phyloP scores from a whole-genome alignment of 495 filamentous ascomycete species.

The Podospora pseudoanserina region DNA sequence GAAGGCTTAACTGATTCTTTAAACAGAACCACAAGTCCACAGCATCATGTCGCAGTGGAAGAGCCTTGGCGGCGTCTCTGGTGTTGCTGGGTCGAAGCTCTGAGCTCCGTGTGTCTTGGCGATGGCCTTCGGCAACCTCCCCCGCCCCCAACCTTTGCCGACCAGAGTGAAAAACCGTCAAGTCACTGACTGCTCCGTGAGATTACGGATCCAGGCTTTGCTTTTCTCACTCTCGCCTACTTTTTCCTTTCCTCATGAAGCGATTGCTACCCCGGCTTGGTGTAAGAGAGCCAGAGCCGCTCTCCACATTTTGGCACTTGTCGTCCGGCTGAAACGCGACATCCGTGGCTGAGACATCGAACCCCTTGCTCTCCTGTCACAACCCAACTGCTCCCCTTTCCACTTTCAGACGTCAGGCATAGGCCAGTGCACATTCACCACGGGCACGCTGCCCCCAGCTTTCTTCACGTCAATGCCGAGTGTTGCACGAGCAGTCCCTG shows the following conservation, averaged over 20 bases:
- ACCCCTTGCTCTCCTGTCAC: slow-evolving; percentile 21
- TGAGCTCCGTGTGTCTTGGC: not conserved
- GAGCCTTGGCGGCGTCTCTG: not conserved
- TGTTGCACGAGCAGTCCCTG: not conserved
- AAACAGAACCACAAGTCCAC: not conserved
- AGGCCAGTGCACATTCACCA: slow-evolving; percentile 11
- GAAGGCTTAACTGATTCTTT: not conserved
- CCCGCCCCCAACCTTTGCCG: not conserved
- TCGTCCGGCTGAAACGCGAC: slow-evolving; percentile 26
- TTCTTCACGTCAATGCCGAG: not conserved
- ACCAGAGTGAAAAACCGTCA: not conserved
- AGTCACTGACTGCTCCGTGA: not conserved
- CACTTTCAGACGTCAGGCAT: slow-evolving; percentile 6
- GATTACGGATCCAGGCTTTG: not conserved
- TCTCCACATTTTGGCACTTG: slow-evolving; percentile 7
- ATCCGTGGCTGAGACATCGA: slow-evolving; percentile 27
- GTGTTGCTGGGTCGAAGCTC: not conserved
- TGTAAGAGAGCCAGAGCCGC: not conserved
- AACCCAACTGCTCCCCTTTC: slow-evolving; percentile 10
- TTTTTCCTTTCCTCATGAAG: slow-evolving; percentile 4
- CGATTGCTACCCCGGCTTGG: not conserved
- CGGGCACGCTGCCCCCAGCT: not conserved
- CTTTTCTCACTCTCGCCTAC: slow-evolving; percentile 5
- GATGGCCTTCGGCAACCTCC: not conserved
- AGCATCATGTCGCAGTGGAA: not conserved